Evolutionary conservation across 371 early-diverging fungal genomes (phyloP).

Genomic region (Smittium culicis): DNA sequence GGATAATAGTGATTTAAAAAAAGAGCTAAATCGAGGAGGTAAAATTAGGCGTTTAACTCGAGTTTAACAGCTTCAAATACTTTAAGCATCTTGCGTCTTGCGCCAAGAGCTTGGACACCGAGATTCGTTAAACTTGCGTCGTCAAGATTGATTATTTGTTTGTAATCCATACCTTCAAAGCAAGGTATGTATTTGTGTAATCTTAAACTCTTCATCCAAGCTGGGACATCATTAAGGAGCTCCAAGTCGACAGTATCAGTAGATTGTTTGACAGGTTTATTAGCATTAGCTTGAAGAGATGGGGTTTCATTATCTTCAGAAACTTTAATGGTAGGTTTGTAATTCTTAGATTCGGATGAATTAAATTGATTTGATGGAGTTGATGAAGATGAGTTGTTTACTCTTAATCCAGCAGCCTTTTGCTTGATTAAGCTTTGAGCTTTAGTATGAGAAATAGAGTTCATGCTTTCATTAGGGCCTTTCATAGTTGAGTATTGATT

Average conservation of each 20-base stretch:
- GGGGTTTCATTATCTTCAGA: not conserved
- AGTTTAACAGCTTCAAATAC: slow-evolving; percentile 78
- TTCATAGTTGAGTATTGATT: not conserved
- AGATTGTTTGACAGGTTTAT: not conserved
- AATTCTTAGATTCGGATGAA: not conserved
- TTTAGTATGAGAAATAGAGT: not conserved
- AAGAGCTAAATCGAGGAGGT: too few species aligned
- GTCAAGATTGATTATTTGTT: slow-evolving; percentile 64
- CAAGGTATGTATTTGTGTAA: slow-evolving; percentile 85
- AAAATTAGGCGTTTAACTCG: slow-evolving; percentile 21
- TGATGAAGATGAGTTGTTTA: not conserved
- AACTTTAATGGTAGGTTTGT: not conserved
- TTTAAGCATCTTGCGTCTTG: slow-evolving; percentile 85
- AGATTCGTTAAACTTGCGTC: slow-evolving; percentile 67
- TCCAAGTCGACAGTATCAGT: slow-evolving; percentile 22
- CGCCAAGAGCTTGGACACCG: slow-evolving; percentile 88
- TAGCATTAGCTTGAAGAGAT: not conserved
- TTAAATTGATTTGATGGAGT: not conserved
- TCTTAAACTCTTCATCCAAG: slow-evolving; percentile 78
- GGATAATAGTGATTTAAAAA: not conserved
- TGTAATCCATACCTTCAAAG: slow-evolving; percentile 78
- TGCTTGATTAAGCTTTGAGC: not conserved
- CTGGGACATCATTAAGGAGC: slow-evolving; percentile 61
- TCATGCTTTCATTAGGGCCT: not conserved
- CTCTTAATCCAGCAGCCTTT: not conserved